Evolutionary conservation across 2,329 filamentous ascomycete genomes (phyloP).

Genomic region (Xenoacremonium recifei): DNA sequence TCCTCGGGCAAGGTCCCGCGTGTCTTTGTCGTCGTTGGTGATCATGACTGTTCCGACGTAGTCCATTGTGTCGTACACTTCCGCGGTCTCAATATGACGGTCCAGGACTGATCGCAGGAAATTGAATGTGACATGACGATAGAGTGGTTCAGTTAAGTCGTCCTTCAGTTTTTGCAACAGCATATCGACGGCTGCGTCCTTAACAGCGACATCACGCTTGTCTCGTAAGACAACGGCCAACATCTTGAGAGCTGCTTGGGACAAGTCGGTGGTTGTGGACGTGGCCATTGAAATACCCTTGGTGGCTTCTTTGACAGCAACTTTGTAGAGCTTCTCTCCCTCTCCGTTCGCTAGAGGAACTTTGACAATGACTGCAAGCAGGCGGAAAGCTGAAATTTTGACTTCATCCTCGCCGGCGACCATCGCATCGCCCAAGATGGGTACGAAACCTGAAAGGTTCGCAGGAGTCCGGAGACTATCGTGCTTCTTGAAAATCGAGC

Average conservation of each 20-base stretch:
- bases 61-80: conserved; percentile 89
- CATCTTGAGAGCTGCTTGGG: conserved; percentile 86
- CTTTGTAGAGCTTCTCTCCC: conserved; percentile 61
- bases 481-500: conserved; percentile 83
- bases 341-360: conserved; percentile 76
- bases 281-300: conserved; percentile 75
- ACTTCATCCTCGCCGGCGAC: conserved; percentile 87
- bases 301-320: conserved; percentile 83
- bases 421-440: conserved; percentile 83
- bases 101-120: conserved; percentile 87
- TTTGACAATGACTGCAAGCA: conserved; percentile 83
- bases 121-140: conserved; percentile 91
- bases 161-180: conserved; percentile 79
- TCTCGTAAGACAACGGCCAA: conserved; percentile 83
- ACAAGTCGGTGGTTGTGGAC: conserved; percentile 77
- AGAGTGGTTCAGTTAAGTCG: conserved; percentile 88
- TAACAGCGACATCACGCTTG: conserved; percentile 70
- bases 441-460: conserved; percentile 83
- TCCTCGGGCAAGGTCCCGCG: conserved; percentile 81
- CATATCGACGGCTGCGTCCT: conserved; percentile 78
- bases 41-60: conserved; percentile 91
- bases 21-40: conserved; percentile 86
- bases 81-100: conserved; percentile 78
- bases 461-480: conserved; percentile 74
- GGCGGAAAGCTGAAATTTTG: conserved; percentile 79